phyloP scores from a whole-genome alignment of 129 eudicot genomes.

The Sambucus nigra region DNA sequence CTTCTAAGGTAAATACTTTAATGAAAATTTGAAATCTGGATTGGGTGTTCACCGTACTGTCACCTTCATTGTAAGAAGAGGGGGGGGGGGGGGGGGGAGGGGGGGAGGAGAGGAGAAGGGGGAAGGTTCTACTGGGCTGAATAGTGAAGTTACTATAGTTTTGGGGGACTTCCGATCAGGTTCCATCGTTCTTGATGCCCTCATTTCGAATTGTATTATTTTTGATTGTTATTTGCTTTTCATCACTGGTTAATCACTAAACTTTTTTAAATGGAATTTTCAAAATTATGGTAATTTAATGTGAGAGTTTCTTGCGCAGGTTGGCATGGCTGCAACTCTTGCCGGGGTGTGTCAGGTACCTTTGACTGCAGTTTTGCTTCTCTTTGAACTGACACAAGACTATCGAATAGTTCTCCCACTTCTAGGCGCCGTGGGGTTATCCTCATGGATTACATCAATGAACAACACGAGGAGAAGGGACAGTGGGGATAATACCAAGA shows the following conservation, averaged over 20 bases:
- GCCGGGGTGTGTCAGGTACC: constrained; percentile 97
- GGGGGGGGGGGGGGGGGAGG: too few species aligned
- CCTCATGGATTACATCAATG: constrained; percentile 83
- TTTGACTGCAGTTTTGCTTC: constrained; percentile 82
- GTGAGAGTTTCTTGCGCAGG: constrained; percentile 32
- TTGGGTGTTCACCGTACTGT: too few species aligned
- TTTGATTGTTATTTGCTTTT: background rate
- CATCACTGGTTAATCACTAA: background rate
- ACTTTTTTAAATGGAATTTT: background rate
- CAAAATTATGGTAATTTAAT: background rate
- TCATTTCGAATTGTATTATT: too few species aligned
- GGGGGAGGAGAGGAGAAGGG: too few species aligned
- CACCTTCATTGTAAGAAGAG: too few species aligned
- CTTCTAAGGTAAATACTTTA: too few species aligned
- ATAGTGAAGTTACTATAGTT: too few species aligned
- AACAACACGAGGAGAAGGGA: constrained; percentile 31
- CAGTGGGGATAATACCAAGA: constrained; percentile 5
- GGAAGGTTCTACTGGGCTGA: too few species aligned
- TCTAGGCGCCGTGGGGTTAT: constrained; percentile 81
- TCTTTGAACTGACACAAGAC: constrained; percentile 89
- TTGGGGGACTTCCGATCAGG: too few species aligned
- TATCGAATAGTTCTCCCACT: constrained; percentile 91
- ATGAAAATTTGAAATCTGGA: too few species aligned
- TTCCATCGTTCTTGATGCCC: too few species aligned
- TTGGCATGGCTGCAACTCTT: constrained; percentile 98